Percentiles rank a stretch among this genome's conserved stretches.
Conservation (phyloP, 305 asterid species). For the Fraxinus floribunda region DNA sequence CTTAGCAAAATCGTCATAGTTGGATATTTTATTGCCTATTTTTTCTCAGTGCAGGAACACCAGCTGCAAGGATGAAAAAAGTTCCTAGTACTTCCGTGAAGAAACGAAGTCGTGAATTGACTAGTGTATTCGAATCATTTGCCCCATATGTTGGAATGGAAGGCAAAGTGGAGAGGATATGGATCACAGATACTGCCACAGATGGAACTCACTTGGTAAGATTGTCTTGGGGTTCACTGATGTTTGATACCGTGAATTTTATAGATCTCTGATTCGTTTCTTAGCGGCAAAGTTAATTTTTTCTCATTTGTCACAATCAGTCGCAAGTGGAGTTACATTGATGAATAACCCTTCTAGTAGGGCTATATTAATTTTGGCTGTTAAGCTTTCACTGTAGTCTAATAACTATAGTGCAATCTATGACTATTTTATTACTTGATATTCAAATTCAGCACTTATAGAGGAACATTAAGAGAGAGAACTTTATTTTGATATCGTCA, state of each 20-base stretch:
- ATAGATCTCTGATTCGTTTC: background rate
- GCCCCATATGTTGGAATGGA: constrained; percentile 82
- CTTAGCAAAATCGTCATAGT: background rate
- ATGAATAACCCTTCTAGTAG: background rate
- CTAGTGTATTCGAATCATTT: constrained; percentile 78
- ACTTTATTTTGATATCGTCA: background rate
- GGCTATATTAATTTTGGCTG: background rate
- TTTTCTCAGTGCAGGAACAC: constrained; percentile 57
- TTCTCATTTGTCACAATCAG: background rate
- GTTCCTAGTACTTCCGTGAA: constrained; percentile 80
- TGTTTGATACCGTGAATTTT: background rate
- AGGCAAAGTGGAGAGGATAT: constrained; percentile 77
- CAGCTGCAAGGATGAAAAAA: constrained; percentile 92
- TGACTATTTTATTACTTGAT: background rate
- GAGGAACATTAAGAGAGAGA: background rate
- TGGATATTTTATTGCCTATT: constrained; percentile 2
- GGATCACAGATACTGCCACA: constrained; percentile 84
- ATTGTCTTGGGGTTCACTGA: background rate
- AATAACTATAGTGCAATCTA: background rate
- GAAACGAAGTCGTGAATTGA: constrained; percentile 82
- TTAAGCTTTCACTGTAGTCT: background rate
- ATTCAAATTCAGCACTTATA: background rate
- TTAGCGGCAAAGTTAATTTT: background rate
- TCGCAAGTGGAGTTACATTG: background rate
- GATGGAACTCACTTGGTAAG: constrained; percentile 73